Conservation (phyloP, 371 early-diverging fungal species). For the Encephalitozoon hellem region DNA sequence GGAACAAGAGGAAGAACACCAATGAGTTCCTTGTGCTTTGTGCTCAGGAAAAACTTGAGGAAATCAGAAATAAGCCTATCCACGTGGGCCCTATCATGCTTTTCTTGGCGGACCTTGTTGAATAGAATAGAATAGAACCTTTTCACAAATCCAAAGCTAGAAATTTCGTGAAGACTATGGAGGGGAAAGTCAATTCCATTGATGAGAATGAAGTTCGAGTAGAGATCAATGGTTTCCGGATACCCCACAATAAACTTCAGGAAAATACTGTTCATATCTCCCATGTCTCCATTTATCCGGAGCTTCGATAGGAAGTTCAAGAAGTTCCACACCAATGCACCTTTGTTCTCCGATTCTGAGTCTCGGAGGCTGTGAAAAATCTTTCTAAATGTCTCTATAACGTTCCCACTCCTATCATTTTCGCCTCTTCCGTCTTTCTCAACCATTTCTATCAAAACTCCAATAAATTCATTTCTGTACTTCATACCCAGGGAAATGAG, state of each 20-base stretch:
- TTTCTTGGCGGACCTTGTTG: background rate
- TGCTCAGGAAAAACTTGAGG: conserved; percentile 4
- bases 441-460: background rate
- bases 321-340: background rate
- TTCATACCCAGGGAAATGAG: background rate
- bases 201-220: background rate
- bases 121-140: conserved; percentile 10
- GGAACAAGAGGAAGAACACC: background rate
- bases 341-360: background rate
- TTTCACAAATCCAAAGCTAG: background rate
- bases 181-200: conserved; percentile 14
- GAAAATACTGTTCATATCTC: background rate
- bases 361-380: background rate
- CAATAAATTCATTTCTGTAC: background rate
- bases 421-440: background rate
- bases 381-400: background rate
- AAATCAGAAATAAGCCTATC: conserved; percentile 14
- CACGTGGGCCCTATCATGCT: background rate
- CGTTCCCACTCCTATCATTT: background rate
- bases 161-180: background rate
- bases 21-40: background rate
- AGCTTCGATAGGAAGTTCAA: background rate
- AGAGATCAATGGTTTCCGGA: background rate
- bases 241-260: background rate
- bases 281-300: background rate